Evolutionary conservation across 257 asterid genomes (phyloP).

Genomic region (Scutellaria galericulata): DNA sequence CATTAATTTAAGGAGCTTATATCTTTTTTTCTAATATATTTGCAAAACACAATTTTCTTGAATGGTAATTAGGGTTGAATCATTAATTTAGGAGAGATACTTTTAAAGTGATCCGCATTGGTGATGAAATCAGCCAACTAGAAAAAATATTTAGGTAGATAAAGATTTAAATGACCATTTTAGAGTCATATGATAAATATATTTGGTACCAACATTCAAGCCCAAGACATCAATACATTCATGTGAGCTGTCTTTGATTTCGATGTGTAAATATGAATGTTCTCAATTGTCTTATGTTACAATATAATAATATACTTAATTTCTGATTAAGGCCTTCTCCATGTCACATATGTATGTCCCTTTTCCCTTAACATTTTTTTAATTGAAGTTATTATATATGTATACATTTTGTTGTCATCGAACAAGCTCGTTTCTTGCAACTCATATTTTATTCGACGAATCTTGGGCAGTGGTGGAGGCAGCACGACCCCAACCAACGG

Average conservation of each 20-base stretch:
- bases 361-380: background rate
- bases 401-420: background rate
- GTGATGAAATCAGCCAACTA: constrained; percentile 20
- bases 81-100: background rate
- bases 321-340: constrained; percentile 16
- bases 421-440: background rate
- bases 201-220: background rate
- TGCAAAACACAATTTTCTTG: background rate
- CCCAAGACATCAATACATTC: constrained; percentile 11
- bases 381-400: constrained; percentile 22
- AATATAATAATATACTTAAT: constrained; percentile 7
- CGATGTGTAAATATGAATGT: constrained; percentile 30
- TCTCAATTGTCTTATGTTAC: constrained; percentile 36
- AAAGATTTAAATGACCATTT: constrained; percentile 27
- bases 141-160: constrained; percentile 35
- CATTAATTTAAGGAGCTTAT: no score
- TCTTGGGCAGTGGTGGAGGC: constrained; percentile 38
- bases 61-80: no score
- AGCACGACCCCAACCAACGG: constrained; percentile 35
- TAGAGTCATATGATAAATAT: constrained; percentile 2
- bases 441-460: background rate
- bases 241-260: constrained; percentile 57
- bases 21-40: no score
- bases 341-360: constrained; percentile 11
- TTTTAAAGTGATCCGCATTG: constrained; percentile 1